Evolutionary conservation across 2,329 filamentous ascomycete species (phyloP), one percentile per base, ranked within the genome.

Genomic region (Exophiala spinifera): DNA sequence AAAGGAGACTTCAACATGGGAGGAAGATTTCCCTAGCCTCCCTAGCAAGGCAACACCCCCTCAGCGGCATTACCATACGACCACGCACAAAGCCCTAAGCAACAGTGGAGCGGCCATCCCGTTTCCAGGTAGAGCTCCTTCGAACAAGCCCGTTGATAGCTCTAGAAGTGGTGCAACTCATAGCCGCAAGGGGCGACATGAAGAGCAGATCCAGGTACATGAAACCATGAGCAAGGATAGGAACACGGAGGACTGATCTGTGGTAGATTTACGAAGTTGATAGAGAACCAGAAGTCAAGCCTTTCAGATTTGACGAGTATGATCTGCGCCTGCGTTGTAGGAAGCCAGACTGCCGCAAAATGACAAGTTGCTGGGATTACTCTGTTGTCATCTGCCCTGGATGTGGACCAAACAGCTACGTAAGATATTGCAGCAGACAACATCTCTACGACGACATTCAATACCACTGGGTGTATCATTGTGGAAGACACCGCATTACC

Each of bases 221-320:
- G 10, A 31, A 31, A 6, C 11, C 28, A 10, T 8, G 10, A 11
- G 7, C 28, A 31, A 31, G 11, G 23, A 36, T 36, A 36, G 10
- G 4, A 3, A 36, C 33, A n/a, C n/a, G n/a, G 3, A 31, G 28
- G 36, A 39, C 36, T 39, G 36, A 39, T 39, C 7, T 5, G 11
- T 15, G 44, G 14, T 19, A 39, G 46, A 39, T 17, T 39, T 34
- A n/a, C 15, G 37, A n/a, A 31, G 34, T 43, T 19, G 31, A 34
- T 7, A 21, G 23, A 3, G n/a, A 40, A 20, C 20, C 19, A 17
- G 28, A 6, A 46, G 13, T 14, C 23, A 15, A 36, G 4, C 33
- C 33, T n/a, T 61, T 59, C 56, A 61, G 83, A 75, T 50, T 79
- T 72, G 55, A 81, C 72, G 59, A 77, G 73, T 15, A 76, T 74